A percentile compares a stretch with the other conserved stretches of the same genome.
Evolutionary conservation across 305 asterid species (phyloP).

Genomic region (Coffea humblotiana): DNA sequence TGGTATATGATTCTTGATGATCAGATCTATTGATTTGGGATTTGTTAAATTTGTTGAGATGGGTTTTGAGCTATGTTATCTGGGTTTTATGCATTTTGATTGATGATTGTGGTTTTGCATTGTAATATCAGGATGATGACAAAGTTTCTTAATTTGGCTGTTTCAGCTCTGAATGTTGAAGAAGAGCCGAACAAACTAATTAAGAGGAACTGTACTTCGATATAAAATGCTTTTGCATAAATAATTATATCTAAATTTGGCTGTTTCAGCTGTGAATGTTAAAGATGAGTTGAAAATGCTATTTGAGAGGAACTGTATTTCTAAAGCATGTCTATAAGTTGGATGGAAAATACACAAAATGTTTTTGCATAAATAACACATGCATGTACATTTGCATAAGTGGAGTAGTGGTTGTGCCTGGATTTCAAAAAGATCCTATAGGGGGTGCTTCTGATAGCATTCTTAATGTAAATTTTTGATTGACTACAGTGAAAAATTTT

Average conservation of each 20-base stretch:
- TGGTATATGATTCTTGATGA: slow-evolving; percentile 19
- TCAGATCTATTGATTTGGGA: slow-evolving; percentile 40
- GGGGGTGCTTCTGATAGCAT: neutral
- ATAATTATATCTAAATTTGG: neutral
- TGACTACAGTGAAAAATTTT: neutral
- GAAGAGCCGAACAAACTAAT: neutral
- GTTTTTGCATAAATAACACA: too few species aligned
- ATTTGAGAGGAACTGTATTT: neutral
- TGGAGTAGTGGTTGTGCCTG: neutral
- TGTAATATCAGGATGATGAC: neutral
- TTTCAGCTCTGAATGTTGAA: neutral
- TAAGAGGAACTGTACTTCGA: neutral
- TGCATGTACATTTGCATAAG: neutral
- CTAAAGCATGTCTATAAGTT: neutral
- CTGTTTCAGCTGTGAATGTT: neutral
- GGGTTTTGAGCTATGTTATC: slow-evolving; percentile 10
- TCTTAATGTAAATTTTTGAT: too few species aligned
- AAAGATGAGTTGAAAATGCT: neutral
- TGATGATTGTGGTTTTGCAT: slow-evolving; percentile 14
- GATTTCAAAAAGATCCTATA: neutral
- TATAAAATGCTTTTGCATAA: neutral
- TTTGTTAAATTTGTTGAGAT: slow-evolving; percentile 15
- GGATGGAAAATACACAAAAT: neutral
- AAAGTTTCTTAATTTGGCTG: neutral
- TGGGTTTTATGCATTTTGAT: slow-evolving; percentile 12